phyloP scores from a whole-genome alignment of 2,329 filamentous ascomycete species.

The Xylaria sp. region DNA sequence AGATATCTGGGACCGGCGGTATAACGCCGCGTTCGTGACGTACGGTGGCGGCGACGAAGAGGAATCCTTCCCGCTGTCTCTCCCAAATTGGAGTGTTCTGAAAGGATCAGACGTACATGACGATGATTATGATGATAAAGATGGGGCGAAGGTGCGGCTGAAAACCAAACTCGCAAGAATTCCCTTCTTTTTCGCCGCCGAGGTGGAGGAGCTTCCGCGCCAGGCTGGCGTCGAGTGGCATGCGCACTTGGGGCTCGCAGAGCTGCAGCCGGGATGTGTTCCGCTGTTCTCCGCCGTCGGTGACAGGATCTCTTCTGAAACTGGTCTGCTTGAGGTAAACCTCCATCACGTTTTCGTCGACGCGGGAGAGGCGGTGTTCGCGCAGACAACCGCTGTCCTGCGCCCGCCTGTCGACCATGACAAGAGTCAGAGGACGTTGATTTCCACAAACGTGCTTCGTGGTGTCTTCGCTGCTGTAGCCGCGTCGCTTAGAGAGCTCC shows the following conservation, averaged over 20 bases:
- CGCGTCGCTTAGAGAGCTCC: slow-evolving; percentile 26
- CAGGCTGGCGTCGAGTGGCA: slow-evolving; percentile 86
- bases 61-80: slow-evolving; percentile 44
- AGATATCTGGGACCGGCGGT: slow-evolving; percentile 76
- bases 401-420: neutral
- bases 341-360: slow-evolving; percentile 45
- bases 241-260: slow-evolving; percentile 68
- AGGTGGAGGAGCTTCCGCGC: slow-evolving; percentile 81
- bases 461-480: slow-evolving; percentile 23
- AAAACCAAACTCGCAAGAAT: slow-evolving; percentile 48
- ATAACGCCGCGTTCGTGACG: slow-evolving; percentile 62
- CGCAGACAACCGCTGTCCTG: slow-evolving; percentile 41
- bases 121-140: slow-evolving; percentile 50
- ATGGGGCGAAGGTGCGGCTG: slow-evolving; percentile 40
- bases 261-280: slow-evolving; percentile 44
- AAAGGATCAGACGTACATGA: slow-evolving; percentile 52
- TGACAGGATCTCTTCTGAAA: neutral
- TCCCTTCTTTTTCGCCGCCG: slow-evolving; percentile 77
- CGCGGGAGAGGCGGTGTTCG: slow-evolving; percentile 38
- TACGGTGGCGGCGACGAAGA: slow-evolving; percentile 47
- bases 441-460: slow-evolving; percentile 21
- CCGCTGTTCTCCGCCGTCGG: slow-evolving; percentile 29
- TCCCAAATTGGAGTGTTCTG: slow-evolving; percentile 64
- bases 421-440: neutral
- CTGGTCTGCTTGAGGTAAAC: slow-evolving; percentile 19